Base-by-base conservation (phyloP, 2,329 filamentous ascomycete species). In the Apiospora aurea region DNA sequence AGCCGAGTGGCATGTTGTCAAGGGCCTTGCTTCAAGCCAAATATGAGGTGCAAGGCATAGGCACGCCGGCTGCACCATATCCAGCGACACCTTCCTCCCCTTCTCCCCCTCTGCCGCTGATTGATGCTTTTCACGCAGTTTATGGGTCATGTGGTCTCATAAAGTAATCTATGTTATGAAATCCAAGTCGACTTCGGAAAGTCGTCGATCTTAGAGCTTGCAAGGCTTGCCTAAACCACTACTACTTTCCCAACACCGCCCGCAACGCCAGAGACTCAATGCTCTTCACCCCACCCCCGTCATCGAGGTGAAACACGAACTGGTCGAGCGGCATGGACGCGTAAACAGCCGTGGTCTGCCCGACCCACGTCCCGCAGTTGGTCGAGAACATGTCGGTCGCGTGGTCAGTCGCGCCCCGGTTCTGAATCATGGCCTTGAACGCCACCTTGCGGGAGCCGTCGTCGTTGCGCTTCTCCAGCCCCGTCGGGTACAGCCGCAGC, bases 311-410 rank as follows among this genome's bases (percentile, higher is more conserved):
- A 49, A 79, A 79, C 11, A 79, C 77, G 57, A 79, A 79, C 72
- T 79, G 77, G 18, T 80, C 79, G 0, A 80, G 75, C 69, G 78
- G 77, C 73, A 78, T 77, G 43, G 78, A 73, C 44, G 77, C 78
- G 29, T 79, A 79, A 14, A 79, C 77, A 0, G 75, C 76, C 13
- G 75, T 71, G 21, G 75, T 77, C 73, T 78, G 78, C 38, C 74
- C 73, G 24, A 79, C 76, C 79, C 77, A 79, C 1, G 78, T 77
- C 6, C 77, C 78, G 72, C 79, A 79, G 57, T 79, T 77, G 21
- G 78, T 79, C 11, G 76, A 78, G 71, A 79, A 80, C 77, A 79
- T 79, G 3, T 71, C 71, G 14, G 26, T 67, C 10, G 69, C 44
- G 5, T 74, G 74, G 26, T 79, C 76, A 29, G 71, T 18, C 21